phyloP scores from a whole-genome alignment of 129 eudicot species.

The carrot (Daucus carota) region DH1_v3.0 NC_030386.2:39194001-39194500 shows the following conservation, averaged over 20 bases:
- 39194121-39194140: not conserved
- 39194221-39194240: conserved; percentile 92
- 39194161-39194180: conserved; percentile 37
- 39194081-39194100: not conserved
- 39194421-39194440: conserved; percentile 60
- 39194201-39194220: conserved; percentile 98
- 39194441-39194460: conserved; percentile 73
- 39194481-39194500: conserved; percentile 98
- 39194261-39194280: conserved; percentile 99
- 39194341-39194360: not conserved
- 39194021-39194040: conserved; percentile 73
- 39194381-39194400: conserved; percentile 13
- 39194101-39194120: not conserved
- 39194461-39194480: conserved; percentile 78
- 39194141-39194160: not conserved
- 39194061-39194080: not conserved
- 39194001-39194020: conserved; percentile 85
- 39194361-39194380: conserved; percentile 4
- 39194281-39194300: conserved; percentile 80
- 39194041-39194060: conserved; percentile 62
- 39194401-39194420: not conserved
- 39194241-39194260: conserved; percentile 77
- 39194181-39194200: conserved; percentile 78
- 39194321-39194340: not conserved
- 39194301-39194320: not conserved